phyloP scores from a whole-genome alignment of 2,329 filamentous ascomycete species.

The Arthrobotrys entomopaga region DNA sequence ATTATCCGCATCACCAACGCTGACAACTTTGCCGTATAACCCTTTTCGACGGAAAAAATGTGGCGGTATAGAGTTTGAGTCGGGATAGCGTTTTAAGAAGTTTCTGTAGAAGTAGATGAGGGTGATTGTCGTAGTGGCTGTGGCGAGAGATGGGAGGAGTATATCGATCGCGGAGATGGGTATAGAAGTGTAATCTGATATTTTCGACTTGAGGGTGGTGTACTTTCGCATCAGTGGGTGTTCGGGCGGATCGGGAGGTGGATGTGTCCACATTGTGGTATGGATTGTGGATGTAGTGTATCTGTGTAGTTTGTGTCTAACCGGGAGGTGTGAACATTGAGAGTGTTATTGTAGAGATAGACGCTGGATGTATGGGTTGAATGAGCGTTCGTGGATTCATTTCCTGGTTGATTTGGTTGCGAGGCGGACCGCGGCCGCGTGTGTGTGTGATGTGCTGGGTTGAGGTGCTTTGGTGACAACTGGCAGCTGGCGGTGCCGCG shows the following conservation, averaged over 20 bases:
- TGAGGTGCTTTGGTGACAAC: constrained; percentile 26
- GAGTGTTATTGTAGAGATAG: background rate
- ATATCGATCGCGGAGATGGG: constrained; percentile 44
- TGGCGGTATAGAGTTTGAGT: constrained; percentile 77
- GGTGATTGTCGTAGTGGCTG: constrained; percentile 69
- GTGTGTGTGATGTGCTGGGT: constrained; percentile 23
- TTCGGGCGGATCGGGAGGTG: constrained; percentile 41
- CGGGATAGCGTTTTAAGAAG: constrained; percentile 85
- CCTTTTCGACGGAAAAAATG: constrained; percentile 78
- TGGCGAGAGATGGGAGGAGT: constrained; percentile 56
- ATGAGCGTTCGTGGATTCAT: constrained; percentile 7
- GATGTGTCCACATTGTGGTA: constrained; percentile 41
- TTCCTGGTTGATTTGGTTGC: constrained; percentile 21
- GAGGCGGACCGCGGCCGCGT: constrained; percentile 2
- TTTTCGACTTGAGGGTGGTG: constrained; percentile 18
- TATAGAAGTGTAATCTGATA: constrained; percentile 38
- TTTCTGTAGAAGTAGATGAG: constrained; percentile 73
- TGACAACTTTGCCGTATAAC: constrained; percentile 86
- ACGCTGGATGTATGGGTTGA: background rate
- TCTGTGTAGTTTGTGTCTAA: constrained; percentile 15
- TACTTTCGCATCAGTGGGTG: constrained; percentile 33
- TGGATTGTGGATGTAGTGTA: no score
- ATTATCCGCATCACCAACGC: constrained; percentile 95
- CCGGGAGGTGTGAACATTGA: constrained; percentile 8
- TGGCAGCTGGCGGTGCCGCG: constrained; percentile 35